These are phyloP conservation scores for Gossypium schwendimanii DNA, from an alignment of 441 rosid species.

Conservation along the genomic window DNA sequence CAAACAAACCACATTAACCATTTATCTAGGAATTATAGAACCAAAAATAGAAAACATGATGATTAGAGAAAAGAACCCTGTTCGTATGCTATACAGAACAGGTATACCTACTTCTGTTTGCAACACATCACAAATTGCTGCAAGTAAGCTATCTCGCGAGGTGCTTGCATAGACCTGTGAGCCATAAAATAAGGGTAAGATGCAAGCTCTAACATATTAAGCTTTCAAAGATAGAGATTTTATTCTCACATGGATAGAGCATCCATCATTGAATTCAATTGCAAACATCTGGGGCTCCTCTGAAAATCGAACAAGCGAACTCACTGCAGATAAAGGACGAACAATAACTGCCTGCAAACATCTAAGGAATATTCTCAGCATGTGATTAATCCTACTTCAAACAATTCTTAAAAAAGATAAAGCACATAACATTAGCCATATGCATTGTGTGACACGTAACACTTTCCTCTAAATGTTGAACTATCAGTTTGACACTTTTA, in stretches of 20 bases:
- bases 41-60: neutral
- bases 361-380: conserved; percentile 83
- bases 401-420: conserved; percentile 3
- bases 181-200: conserved; percentile 28
- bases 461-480: neutral
- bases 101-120: conserved; percentile 88
- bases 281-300: conserved; percentile 99
- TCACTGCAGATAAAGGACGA: conserved; percentile 86
- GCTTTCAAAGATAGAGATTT: conserved; percentile 17
- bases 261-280: conserved; percentile 90
- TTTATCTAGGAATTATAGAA: conserved; percentile 1
- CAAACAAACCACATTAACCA: conserved; percentile 13
- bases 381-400: conserved; percentile 36
- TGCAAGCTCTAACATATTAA: conserved; percentile 12
- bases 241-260: conserved; percentile 88
- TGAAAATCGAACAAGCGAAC: conserved; percentile 89
- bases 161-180: conserved; percentile 89
- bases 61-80: conserved; percentile 10
- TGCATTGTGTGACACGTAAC: neutral
- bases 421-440: conserved; percentile 1
- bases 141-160: conserved; percentile 94
- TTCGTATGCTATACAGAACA: conserved; percentile 28
- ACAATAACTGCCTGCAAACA: conserved; percentile 96
- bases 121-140: conserved; percentile 89
- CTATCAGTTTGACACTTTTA: neutral